These are phyloP conservation scores for Aspergillus unguis DNA, from an alignment of 2,329 filamentous ascomycete genomes.

Conservation along the genomic window DNA sequence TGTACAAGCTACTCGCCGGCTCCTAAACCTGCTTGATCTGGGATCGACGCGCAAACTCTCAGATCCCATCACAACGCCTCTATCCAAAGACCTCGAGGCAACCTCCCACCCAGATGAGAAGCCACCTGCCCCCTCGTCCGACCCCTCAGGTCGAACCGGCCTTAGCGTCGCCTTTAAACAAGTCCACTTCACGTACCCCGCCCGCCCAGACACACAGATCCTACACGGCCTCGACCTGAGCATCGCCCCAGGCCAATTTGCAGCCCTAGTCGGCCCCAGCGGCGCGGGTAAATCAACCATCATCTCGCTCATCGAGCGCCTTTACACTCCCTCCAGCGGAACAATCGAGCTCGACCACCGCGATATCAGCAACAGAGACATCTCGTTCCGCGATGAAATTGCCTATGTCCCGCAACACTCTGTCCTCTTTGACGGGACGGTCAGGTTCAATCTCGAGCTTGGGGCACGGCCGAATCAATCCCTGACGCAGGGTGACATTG, in stretches of 20 bases:
- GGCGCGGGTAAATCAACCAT: constrained; percentile 67
- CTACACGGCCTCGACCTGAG: constrained; percentile 56
- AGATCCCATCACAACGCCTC: not conserved
- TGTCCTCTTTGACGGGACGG: constrained; percentile 48
- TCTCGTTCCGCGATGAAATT: constrained; percentile 45
- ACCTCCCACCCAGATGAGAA: constrained; percentile 15
- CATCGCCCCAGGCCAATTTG: constrained; percentile 45
- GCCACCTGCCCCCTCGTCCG: not conserved
- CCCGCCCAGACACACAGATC: constrained; percentile 49
- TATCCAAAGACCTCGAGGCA: constrained; percentile 23
- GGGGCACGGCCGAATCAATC: constrained; percentile 51
- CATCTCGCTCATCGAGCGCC: constrained; percentile 54
- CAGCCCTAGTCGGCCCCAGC: constrained; percentile 62
- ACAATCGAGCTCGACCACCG: constrained; percentile 51
- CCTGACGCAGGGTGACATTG: constrained; percentile 59
- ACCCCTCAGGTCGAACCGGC: not conserved
- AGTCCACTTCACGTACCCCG: constrained; percentile 4
- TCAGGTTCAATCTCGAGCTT: constrained; percentile 47
- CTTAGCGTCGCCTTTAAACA: constrained; percentile 3
- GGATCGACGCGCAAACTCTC: constrained; percentile 4
- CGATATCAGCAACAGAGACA: constrained; percentile 42
- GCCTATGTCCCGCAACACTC: constrained; percentile 49
- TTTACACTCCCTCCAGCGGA: constrained; percentile 53
- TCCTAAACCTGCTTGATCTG: constrained; percentile 4
- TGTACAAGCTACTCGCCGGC: constrained; percentile 8